Conservation (phyloP, 768 basidiomycete species). For the Tulasnella sp. region DNA sequence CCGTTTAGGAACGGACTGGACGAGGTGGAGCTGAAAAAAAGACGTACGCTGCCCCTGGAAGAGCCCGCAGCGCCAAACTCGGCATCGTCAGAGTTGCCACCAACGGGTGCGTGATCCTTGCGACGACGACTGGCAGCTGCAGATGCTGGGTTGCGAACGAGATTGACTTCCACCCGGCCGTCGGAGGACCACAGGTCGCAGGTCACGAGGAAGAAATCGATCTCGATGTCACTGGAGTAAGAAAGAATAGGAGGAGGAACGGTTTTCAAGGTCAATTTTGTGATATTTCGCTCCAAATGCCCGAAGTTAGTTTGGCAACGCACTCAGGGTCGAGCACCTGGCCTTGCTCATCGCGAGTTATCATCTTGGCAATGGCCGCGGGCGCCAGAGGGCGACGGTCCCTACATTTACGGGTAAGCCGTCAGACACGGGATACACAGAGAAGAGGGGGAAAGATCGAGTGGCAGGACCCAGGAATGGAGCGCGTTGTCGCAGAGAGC, state of each 20-base stretch:
- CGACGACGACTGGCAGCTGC: slow-evolving; percentile 37
- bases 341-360: slow-evolving; percentile 63
- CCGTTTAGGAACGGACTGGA: background rate
- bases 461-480: background rate
- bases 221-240: slow-evolving; percentile 67
- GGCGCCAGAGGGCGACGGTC: slow-evolving; percentile 91
- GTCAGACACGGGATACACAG: background rate
- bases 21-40: background rate
- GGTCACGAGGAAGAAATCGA: slow-evolving; percentile 82
- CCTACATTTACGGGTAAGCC: slow-evolving; percentile 33
- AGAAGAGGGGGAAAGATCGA: background rate
- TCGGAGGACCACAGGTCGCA: slow-evolving; percentile 92
- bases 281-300: background rate
- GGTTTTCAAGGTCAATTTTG: background rate
- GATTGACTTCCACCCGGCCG: slow-evolving; percentile 77
- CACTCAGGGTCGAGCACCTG: slow-evolving; percentile 71
- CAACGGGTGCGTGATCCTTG: background rate
- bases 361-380: slow-evolving; percentile 82
- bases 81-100: slow-evolving; percentile 8
- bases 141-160: slow-evolving; percentile 75
- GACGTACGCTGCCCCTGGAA: background rate
- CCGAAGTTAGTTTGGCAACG: slow-evolving; percentile 35
- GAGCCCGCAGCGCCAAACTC: background rate
- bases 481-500: background rate
- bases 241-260: slow-evolving; percentile 27